A percentile compares a stretch with the other conserved stretches of the same genome.
These are phyloP conservation scores for Alternaria metachromatica DNA, from an alignment of 2,329 filamentous ascomycete genomes.

Conservation along the genomic window DNA sequence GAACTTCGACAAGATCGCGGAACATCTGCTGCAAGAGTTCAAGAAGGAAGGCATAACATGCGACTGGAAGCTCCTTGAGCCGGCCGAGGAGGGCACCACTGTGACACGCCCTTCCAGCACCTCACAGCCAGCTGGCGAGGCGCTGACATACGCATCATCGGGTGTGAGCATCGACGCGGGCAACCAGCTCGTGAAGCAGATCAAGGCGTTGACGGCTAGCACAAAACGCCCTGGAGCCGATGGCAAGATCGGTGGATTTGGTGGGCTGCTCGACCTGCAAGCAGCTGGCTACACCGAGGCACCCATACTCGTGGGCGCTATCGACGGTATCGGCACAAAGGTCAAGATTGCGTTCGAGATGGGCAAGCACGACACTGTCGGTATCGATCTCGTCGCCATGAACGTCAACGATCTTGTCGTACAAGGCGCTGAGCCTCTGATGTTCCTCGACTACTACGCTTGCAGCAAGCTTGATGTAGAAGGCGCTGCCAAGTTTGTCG, in stretches of 20 bases:
- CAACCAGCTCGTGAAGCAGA: conserved; percentile 88
- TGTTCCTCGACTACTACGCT: conserved; percentile 98
- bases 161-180: conserved; percentile 95
- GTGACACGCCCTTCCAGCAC: conserved; percentile 37
- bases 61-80: conserved; percentile 86
- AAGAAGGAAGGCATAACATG: conserved; percentile 75
- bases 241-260: conserved; percentile 94
- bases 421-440: conserved; percentile 90
- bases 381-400: conserved; percentile 97
- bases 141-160: conserved; percentile 86
- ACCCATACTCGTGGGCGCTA: conserved; percentile 88
- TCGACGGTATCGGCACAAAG: conserved; percentile 96
- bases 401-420: conserved; percentile 98
- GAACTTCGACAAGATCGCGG: conserved; percentile 87
- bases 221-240: conserved; percentile 87
- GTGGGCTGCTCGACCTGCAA: conserved; percentile 81
- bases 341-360: conserved; percentile 93
- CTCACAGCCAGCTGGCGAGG: conserved; percentile 32
- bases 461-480: conserved; percentile 85
- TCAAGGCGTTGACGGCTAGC: conserved; percentile 86
- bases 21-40: conserved; percentile 78
- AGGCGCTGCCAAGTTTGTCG: conserved; percentile 82
- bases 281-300: conserved; percentile 75
- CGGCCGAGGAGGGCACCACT: conserved; percentile 72
- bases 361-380: conserved; percentile 90